phyloP scores from a whole-genome alignment of 225 moss, liverwort and hornwort species.

The Physcomitrium patens region DNA sequence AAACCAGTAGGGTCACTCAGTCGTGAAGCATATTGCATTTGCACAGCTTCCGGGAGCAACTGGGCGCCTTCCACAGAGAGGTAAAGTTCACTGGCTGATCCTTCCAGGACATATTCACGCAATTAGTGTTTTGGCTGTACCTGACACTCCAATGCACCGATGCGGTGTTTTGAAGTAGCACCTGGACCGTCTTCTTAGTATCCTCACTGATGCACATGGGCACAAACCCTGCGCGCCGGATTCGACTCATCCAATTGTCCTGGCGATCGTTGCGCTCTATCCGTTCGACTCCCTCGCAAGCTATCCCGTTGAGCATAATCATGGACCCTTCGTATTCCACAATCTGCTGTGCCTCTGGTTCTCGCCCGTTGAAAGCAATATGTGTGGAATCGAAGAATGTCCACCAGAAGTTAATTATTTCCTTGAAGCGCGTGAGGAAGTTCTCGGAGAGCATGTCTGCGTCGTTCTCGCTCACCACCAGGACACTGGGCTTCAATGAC shows the following conservation, averaged over 20 bases:
- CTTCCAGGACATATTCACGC: slow-evolving; percentile 51
- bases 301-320: slow-evolving; percentile 54
- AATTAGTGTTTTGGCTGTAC: slow-evolving; percentile 28
- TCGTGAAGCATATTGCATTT: slow-evolving; percentile 27
- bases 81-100: slow-evolving; percentile 42
- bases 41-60: slow-evolving; percentile 23
- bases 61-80: slow-evolving; percentile 55
- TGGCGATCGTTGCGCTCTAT: slow-evolving; percentile 59
- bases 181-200: slow-evolving; percentile 40
- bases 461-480: slow-evolving; percentile 68
- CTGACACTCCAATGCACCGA: slow-evolving; percentile 35
- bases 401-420: slow-evolving; percentile 49
- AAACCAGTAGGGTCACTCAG: not conserved
- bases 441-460: slow-evolving; percentile 48
- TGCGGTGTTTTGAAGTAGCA: slow-evolving; percentile 38
- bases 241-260: slow-evolving; percentile 38
- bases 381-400: slow-evolving; percentile 48
- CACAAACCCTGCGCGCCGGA: slow-evolving; percentile 48
- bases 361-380: slow-evolving; percentile 45
- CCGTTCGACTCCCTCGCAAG: slow-evolving; percentile 52
- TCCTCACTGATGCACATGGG: slow-evolving; percentile 45
- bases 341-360: slow-evolving; percentile 48
- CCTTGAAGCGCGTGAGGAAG: slow-evolving; percentile 54
- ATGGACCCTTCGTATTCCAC: slow-evolving; percentile 55
- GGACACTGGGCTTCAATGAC: slow-evolving; percentile 47